A percentile compares a stretch with the other conserved stretches of the same genome.
Evolutionary conservation across 1,284 basidiomycete species (phyloP).

Genomic region (Takashimella tepidaria): DNA sequence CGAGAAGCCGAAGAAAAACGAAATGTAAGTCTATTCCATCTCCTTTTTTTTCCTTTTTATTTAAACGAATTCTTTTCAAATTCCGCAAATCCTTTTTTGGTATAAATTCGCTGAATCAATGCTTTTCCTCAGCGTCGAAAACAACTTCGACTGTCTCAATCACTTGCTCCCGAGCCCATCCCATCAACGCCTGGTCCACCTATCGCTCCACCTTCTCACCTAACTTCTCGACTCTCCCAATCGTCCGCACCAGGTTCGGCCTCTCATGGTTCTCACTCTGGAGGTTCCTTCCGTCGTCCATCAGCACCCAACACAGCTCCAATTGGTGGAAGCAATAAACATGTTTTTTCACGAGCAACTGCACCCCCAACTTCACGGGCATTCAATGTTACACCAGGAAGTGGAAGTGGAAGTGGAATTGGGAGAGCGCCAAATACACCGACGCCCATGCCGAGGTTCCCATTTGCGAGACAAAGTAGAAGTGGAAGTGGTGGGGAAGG

Average conservation of each 20-base stretch:
- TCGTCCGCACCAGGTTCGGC: background rate
- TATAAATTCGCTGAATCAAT: too few species aligned
- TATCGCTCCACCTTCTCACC: background rate
- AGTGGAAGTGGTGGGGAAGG: background rate
- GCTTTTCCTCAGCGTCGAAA: slow-evolving; percentile 7
- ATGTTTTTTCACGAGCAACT: background rate
- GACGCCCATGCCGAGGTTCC: background rate
- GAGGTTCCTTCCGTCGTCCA: background rate
- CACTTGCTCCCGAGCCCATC: slow-evolving; percentile 15
- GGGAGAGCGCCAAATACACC: background rate
- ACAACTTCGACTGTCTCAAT: slow-evolving; percentile 11
- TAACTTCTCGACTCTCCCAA: background rate
- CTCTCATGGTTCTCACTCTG: background rate
- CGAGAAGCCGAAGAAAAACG: slow-evolving; percentile 16
- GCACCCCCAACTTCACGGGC: background rate
- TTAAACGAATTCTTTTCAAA: background rate
- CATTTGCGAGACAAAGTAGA: too few species aligned
- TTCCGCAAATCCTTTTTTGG: too few species aligned
- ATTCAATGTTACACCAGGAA: background rate
- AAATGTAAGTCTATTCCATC: background rate
- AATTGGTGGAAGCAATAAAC: background rate
- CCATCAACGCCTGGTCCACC: background rate
- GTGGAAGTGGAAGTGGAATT: background rate
- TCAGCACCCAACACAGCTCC: background rate
- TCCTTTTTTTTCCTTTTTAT: background rate